phyloP scores from a whole-genome alignment of 1,139 yeast genomes.

The Scheffersomyces illinoinensis region DNA sequence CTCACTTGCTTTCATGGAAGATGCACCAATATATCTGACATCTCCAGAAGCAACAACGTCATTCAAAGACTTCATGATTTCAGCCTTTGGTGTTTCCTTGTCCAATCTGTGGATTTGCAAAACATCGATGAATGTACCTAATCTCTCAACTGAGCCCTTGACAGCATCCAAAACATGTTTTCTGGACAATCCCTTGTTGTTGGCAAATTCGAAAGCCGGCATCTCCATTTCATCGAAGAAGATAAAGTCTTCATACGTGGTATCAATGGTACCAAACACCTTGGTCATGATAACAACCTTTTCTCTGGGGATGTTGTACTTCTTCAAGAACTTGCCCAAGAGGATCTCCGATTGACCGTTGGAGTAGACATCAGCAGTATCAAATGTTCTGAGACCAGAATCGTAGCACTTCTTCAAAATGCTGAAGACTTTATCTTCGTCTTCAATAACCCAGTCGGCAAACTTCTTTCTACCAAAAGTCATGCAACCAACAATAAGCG shows the following conservation, averaged over 20 bases:
- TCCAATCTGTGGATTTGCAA: slow-evolving; percentile 19
- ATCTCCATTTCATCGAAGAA: slow-evolving; percentile 3
- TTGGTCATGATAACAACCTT: slow-evolving; percentile 50
- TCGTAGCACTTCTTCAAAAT: slow-evolving; percentile 52
- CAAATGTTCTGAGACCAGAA: slow-evolving; percentile 53
- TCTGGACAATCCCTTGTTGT: slow-evolving; percentile 15
- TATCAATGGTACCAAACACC: slow-evolving; percentile 10
- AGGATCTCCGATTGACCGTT: slow-evolving; percentile 43
- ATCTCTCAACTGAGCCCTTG: slow-evolving; percentile 14
- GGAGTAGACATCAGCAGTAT: slow-evolving; percentile 52
- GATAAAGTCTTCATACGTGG: slow-evolving; percentile 7
- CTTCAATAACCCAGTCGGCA: slow-evolving; percentile 50
- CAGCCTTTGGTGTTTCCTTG: slow-evolving; percentile 11
- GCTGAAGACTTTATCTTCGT: slow-evolving; percentile 27
- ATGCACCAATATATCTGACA: slow-evolving; percentile 18
- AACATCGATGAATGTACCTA: slow-evolving; percentile 21
- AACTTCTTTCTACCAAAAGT: slow-evolving; percentile 48
- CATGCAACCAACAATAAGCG: slow-evolving; percentile 61
- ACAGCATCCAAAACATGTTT: slow-evolving; percentile 20
- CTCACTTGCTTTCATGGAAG: slow-evolving; percentile 17
- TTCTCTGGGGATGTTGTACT: slow-evolving; percentile 45
- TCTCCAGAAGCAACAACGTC: slow-evolving; percentile 17
- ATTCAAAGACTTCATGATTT: slow-evolving; percentile 19
- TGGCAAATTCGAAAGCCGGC: slow-evolving; percentile 10
- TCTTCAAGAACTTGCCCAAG: slow-evolving; percentile 43